Conservation (phyloP, 768 basidiomycete species). For the Lentinus tigrinus region DNA sequence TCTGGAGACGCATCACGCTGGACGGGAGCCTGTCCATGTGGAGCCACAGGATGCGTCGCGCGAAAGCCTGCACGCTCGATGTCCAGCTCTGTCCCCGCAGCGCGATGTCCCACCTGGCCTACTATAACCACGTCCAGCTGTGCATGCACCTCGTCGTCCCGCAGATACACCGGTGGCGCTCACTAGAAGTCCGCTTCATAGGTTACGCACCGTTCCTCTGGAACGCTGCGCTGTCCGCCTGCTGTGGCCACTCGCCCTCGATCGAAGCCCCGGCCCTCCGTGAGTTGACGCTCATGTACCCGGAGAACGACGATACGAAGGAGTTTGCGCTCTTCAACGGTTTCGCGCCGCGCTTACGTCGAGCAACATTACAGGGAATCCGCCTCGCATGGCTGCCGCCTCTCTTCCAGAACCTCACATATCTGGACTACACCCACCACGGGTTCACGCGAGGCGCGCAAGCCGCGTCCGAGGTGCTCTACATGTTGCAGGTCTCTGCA, state of each 20-base stretch:
- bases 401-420: slow-evolving; percentile 59
- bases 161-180: slow-evolving; percentile 57
- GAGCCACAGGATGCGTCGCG: slow-evolving; percentile 59
- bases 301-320: slow-evolving; percentile 67
- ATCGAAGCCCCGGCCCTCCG: slow-evolving; percentile 46
- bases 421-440: slow-evolving; percentile 72
- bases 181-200: slow-evolving; percentile 55
- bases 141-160: slow-evolving; percentile 56
- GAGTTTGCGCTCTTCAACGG: slow-evolving; percentile 66
- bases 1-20: slow-evolving; percentile 65
- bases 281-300: slow-evolving; percentile 56
- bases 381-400: slow-evolving; percentile 62
- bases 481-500: slow-evolving; percentile 54
- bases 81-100: slow-evolving; percentile 40
- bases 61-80: slow-evolving; percentile 61
- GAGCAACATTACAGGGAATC: slow-evolving; percentile 61
- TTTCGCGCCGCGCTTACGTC: slow-evolving; percentile 53
- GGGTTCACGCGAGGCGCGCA: slow-evolving; percentile 59
- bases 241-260: slow-evolving; percentile 38
- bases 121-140: slow-evolving; percentile 44
- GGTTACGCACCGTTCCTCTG: slow-evolving; percentile 64
- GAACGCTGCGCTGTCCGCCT: slow-evolving; percentile 61
- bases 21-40: slow-evolving; percentile 54
- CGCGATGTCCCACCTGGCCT: slow-evolving; percentile 7
- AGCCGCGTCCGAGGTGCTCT: slow-evolving; percentile 56